Evolutionary conservation across 2,329 filamentous ascomycete species (phyloP).

Genomic region (Pseudogymnoascus sp.): DNA sequence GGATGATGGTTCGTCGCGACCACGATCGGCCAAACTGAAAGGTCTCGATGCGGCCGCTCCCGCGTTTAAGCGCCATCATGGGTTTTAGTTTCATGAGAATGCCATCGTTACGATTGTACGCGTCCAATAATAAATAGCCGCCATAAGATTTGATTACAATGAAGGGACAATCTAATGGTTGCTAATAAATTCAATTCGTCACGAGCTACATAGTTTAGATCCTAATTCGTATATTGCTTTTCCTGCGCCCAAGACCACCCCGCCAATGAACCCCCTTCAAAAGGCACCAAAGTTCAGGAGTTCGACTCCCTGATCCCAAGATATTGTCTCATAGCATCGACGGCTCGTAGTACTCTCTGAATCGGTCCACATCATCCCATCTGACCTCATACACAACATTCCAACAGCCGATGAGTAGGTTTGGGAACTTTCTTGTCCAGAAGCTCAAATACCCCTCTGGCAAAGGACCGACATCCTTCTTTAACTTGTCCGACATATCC

Average conservation of each 20-base stretch:
- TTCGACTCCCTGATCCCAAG: background rate
- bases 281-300: background rate
- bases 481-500: constrained; percentile 80
- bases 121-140: background rate
- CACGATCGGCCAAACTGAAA: background rate
- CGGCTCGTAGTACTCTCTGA: constrained; percentile 63
- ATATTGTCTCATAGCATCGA: background rate
- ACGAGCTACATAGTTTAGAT: background rate
- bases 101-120: background rate
- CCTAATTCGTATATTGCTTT: background rate
- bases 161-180: background rate
- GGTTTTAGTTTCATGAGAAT: constrained; percentile 3
- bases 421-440: constrained; percentile 61
- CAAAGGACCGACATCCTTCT: constrained; percentile 55
- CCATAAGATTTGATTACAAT: background rate
- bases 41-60: constrained; percentile 1
- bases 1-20: constrained; percentile 1
- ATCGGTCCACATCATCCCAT: constrained; percentile 47
- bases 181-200: background rate
- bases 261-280: background rate
- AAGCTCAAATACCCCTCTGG: constrained; percentile 61
- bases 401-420: constrained; percentile 60
- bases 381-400: constrained; percentile 50
- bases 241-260: background rate
- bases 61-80: constrained; percentile 3